phyloP scores from a whole-genome alignment of 2,329 filamentous ascomycete species.

The Lachnellula suecica region DNA sequence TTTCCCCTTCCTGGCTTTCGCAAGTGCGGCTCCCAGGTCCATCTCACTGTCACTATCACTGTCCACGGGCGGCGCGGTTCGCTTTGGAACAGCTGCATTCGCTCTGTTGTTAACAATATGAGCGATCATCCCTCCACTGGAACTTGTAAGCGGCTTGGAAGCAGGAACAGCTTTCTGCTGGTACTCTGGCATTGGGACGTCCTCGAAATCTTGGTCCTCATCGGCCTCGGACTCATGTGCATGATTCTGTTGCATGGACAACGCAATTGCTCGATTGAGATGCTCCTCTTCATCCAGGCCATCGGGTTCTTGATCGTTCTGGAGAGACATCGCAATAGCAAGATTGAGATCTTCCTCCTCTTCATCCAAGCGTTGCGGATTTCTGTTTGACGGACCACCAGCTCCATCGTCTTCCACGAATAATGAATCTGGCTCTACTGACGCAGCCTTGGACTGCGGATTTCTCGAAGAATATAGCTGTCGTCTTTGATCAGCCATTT shows the following conservation, averaged over 20 bases:
- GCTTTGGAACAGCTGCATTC: conserved; percentile 56
- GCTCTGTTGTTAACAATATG: conserved; percentile 73
- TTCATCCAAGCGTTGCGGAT: conserved; percentile 16
- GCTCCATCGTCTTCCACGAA: conserved; percentile 27
- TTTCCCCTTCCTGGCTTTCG: conserved; percentile 65
- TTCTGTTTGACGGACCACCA: conserved; percentile 10
- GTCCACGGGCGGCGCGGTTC: conserved; percentile 28
- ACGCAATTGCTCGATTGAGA: conserved; percentile 75
- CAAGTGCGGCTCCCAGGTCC: conserved; percentile 75
- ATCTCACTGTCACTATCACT: conserved; percentile 71
- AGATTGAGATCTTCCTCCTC: conserved; percentile 68
- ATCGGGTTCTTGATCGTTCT: conserved; percentile 37
- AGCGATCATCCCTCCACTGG: conserved; percentile 63
- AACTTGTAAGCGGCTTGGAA: conserved; percentile 50
- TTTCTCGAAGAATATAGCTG: conserved; percentile 19
- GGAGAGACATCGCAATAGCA: conserved; percentile 82
- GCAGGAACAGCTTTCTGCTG: conserved; percentile 52
- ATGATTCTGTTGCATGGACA: conserved; percentile 74
- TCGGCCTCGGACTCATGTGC: conserved; percentile 35
- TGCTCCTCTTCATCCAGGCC: conserved; percentile 68
- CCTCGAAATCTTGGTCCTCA: conserved; percentile 45
- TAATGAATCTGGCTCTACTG: conserved; percentile 25
- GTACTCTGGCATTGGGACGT: conserved; percentile 54
- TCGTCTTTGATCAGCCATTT: conserved; percentile 26
- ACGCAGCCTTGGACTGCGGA: conserved; percentile 10